Evolutionary conservation across 2,329 filamentous ascomycete species (phyloP).

Genomic region (Sporothrix phasma): DNA sequence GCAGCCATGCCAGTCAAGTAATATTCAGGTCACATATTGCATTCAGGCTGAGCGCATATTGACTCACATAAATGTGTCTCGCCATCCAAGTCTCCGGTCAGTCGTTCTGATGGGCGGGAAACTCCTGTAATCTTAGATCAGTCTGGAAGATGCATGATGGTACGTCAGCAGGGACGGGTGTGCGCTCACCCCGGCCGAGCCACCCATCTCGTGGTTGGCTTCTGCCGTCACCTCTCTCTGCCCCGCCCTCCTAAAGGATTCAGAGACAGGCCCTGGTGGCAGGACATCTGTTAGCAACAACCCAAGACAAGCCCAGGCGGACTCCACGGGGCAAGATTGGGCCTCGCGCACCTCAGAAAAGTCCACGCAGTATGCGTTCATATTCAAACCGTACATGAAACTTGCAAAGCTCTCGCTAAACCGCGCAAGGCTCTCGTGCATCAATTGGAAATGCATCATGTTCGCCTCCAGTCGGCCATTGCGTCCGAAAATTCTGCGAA

Average conservation of each 20-base stretch:
- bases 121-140: neutral
- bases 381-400: constrained; percentile 92
- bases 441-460: constrained; percentile 91
- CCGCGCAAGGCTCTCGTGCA: constrained; percentile 86
- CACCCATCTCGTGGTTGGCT: neutral
- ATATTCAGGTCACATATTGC: neutral
- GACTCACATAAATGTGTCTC: constrained; percentile 77
- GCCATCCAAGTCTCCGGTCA: constrained; percentile 33
- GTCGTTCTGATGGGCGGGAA: neutral
- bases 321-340: neutral
- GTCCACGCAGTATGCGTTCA: constrained; percentile 98
- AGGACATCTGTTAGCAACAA: neutral
- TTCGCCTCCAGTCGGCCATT: constrained; percentile 95
- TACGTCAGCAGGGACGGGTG: constrained; percentile 15
- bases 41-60: neutral
- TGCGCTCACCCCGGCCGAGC: neutral
- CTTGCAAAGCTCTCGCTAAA: constrained; percentile 95
- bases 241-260: constrained; percentile 66
- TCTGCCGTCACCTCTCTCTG: constrained; percentile 39
- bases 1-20: neutral
- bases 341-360: constrained; percentile 77
- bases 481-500: constrained; percentile 91
- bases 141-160: neutral
- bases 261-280: constrained; percentile 59
- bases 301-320: neutral